Evolutionary conservation across 2,329 filamentous ascomycete species (phyloP), one percentile per base, ranked within the genome.

Genomic region (Ambrosiella xylebori): DNA sequence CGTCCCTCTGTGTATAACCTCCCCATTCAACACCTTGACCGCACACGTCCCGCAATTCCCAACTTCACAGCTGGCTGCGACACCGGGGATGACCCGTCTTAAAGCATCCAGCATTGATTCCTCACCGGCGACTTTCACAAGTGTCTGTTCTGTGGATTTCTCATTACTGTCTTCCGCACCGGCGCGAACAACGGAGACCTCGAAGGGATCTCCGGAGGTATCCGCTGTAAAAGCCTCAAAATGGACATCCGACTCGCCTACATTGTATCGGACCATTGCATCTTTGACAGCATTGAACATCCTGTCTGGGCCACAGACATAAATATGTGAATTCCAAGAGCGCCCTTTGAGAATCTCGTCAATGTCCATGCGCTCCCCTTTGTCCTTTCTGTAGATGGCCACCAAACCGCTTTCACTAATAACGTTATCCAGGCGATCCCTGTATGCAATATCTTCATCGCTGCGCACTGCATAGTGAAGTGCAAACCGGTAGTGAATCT

Each of bases 381-480:
- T 66, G 0, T 71, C 68, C 44, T 71, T 72, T 65, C 78, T 76
- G 68, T 85, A 83, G 6, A 82, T 63, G 0, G 67, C 69, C 0
- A 77, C 71, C 5, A 12, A 17, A 35, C 51, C 51, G 13, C 45
- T 41, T 4, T 41, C 37, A 13, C 45, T 53, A 17, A 40, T 35
- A 7, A 79, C 68, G 0, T 63, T 65, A 3, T 69, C 67, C 13
- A 83, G 63, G 2, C 71, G 69, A n/a, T 70, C 66, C n/a, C 67
- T 64, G 61, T 82, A 84, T 0, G 81, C 76, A 0, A 80, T 65
- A 7, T 84, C 79, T 0, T 71, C 70, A 0, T 65, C 64, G 0
- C 70, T 73, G 7, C 76, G 73, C 12, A 84, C 75, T 0, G 76
- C 80, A 61, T 80, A 83, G 67, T 85, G 81, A 45, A 85, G 66